Evolutionary conservation across 495 filamentous ascomycete species (phyloP).

Genomic region (Rhizodiscina lignyota): DNA sequence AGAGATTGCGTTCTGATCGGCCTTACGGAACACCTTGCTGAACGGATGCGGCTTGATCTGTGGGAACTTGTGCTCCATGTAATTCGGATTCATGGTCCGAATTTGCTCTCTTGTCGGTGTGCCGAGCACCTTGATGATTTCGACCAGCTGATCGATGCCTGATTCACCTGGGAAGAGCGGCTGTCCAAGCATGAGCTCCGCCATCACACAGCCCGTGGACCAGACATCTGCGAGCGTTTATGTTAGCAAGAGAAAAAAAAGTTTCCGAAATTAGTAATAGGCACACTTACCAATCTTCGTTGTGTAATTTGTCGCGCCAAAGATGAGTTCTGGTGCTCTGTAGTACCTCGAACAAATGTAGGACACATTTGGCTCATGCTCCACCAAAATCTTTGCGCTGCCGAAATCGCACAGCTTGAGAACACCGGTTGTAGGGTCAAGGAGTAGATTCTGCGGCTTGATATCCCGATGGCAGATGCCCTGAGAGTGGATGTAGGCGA

Average conservation of each 20-base stretch:
- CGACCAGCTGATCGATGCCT: conserved; percentile 94
- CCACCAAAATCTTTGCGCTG: conserved; percentile 95
- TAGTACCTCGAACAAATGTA: conserved; percentile 99
- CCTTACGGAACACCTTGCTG: conserved; percentile 94
- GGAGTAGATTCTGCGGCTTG: conserved; percentile 93
- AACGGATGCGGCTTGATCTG: conserved; percentile 99
- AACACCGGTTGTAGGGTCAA: conserved; percentile 78
- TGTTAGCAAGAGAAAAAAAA: conserved; percentile 3
- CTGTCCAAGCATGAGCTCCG: conserved; percentile 96
- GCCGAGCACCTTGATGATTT: conserved; percentile 98
- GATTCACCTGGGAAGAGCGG: conserved; percentile 98
- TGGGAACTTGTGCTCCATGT: conserved; percentile 99
- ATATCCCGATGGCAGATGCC: conserved; percentile 99
- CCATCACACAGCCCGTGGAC: conserved; percentile 99
- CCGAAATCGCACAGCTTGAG: conserved; percentile 98
- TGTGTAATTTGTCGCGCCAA: conserved; percentile 97
- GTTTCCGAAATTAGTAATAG: conserved; percentile 2
- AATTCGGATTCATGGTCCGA: conserved; percentile 99
- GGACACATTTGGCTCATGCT: conserved; percentile 98
- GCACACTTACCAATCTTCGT: conserved; percentile 84
- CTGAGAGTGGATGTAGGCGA: conserved; percentile 98
- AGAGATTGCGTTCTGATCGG: conserved; percentile 81
- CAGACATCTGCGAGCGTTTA: conserved; percentile 60
- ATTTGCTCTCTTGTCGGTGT: conserved; percentile 98
- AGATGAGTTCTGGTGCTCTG: conserved; percentile 93